A percentile compares a stretch with the other conserved stretches of the same genome.
phyloP scores from a whole-genome alignment of 2,329 filamentous ascomycete species.

The Elsinoe ampelina region DNA sequence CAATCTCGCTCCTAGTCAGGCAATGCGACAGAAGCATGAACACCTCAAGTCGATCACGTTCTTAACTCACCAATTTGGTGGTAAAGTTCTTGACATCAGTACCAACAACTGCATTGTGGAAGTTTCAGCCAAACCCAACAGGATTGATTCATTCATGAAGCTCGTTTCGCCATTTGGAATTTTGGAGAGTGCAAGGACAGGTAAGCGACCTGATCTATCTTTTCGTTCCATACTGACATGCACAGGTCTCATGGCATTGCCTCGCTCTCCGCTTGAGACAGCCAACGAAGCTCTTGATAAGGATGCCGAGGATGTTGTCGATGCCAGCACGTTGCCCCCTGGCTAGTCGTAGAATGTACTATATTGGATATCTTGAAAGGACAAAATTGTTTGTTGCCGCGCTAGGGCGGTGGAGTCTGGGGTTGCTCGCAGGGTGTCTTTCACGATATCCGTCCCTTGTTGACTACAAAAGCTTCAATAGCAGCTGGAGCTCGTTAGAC shows the following conservation, averaged over 20 bases:
- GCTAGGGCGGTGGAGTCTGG: neutral
- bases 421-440: neutral
- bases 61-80: conserved; percentile 92
- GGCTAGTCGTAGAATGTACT: conserved; percentile 44
- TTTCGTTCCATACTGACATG: conserved; percentile 17
- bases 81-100: conserved; percentile 95
- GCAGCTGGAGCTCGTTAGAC: conserved; percentile 44
- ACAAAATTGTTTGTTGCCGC: neutral
- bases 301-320: conserved; percentile 89
- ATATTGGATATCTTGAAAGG: conserved; percentile 3
- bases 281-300: conserved; percentile 60
- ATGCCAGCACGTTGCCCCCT: conserved; percentile 85
- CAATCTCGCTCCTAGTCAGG: conserved; percentile 76
- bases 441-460: conserved; percentile 64
- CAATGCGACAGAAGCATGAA: conserved; percentile 91
- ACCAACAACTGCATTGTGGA: conserved; percentile 98
- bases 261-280: conserved; percentile 77
- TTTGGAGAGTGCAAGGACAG: conserved; percentile 87
- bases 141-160: conserved; percentile 97
- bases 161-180: conserved; percentile 90
- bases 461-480: conserved; percentile 85
- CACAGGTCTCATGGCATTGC: conserved; percentile 80
- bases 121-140: conserved; percentile 81
- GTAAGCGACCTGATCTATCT: conserved; percentile 27
- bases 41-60: conserved; percentile 95